Percentiles rank a stretch among this genome's conserved stretches.
Evolutionary conservation across 257 asterid species (phyloP).

Genomic region (Catharanthus roseus): DNA sequence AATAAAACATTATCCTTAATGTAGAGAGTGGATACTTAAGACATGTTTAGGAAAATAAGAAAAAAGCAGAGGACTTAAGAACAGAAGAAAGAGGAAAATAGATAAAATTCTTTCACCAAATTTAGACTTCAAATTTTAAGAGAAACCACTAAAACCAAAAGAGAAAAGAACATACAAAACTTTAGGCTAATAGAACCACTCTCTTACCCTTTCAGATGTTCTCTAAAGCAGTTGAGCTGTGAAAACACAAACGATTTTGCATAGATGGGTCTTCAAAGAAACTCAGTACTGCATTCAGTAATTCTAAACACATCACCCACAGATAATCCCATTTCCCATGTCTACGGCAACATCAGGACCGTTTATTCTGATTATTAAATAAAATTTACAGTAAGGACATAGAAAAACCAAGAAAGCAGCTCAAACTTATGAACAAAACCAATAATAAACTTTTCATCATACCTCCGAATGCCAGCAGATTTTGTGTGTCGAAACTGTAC

Average conservation of each 20-base stretch:
- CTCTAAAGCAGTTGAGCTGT: neutral
- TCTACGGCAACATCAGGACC: neutral
- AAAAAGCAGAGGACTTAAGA: neutral
- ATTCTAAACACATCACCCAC: neutral
- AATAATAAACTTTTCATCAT: neutral
- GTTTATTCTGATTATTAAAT: neutral
- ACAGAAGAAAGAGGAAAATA: neutral
- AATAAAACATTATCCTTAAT: neutral
- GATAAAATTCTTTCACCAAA: neutral
- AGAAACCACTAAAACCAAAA: neutral
- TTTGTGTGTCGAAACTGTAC: constrained; percentile 16
- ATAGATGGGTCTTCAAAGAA: neutral
- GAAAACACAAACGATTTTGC: neutral
- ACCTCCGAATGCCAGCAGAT: constrained; percentile 8
- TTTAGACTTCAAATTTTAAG: neutral
- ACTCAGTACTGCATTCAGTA: neutral
- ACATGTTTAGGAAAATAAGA: neutral
- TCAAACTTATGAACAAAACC: neutral
- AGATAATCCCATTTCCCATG: neutral
- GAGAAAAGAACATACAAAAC: neutral
- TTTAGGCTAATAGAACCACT: neutral
- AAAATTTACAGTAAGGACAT: neutral
- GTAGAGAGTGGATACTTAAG: neutral
- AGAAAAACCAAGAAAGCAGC: neutral
- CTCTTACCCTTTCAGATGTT: neutral